Percentiles rank a stretch among this genome's conserved stretches.
phyloP scores from a whole-genome alignment of 495 filamentous ascomycete genomes.

The Penicillium subrubescens region DNA sequence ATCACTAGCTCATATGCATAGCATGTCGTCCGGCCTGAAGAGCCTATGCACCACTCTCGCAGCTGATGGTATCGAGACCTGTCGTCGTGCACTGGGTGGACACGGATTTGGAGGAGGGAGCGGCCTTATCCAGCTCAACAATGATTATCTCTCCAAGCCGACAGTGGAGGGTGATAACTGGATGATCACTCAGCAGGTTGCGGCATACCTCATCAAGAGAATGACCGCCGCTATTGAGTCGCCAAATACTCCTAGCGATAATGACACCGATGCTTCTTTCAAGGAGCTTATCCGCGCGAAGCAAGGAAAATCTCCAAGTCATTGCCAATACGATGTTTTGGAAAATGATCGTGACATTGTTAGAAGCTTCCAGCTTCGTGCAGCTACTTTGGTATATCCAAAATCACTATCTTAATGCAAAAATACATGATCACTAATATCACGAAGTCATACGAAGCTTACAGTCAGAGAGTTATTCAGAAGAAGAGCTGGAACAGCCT shows the following conservation, averaged over 20 bases:
- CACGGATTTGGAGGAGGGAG: conserved; percentile 53
- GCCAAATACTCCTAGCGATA: conserved; percentile 4
- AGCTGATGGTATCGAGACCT: conserved; percentile 53
- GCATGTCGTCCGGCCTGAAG: conserved; percentile 50
- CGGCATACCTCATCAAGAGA: conserved; percentile 50
- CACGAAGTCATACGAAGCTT: conserved; percentile 44
- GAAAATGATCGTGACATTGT: conserved; percentile 41
- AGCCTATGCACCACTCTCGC: conserved; percentile 52
- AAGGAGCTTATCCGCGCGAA: conserved; percentile 23
- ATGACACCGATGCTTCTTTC: conserved; percentile 28
- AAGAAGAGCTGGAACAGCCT: conserved; percentile 50
- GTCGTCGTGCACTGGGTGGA: conserved; percentile 50
- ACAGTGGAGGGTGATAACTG: conserved; percentile 57
- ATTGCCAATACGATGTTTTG: too few species aligned
- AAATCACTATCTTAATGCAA: too few species aligned
- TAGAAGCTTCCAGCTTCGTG: conserved; percentile 43
- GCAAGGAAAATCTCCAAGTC: too few species aligned
- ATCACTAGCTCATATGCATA: conserved; percentile 48
- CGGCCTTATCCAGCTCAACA: conserved; percentile 49
- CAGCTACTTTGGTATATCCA: conserved; percentile 32
- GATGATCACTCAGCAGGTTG: conserved; percentile 56
- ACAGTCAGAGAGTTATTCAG: conserved; percentile 43
- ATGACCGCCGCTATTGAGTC: conserved; percentile 40
- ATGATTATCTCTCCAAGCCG: conserved; percentile 51
- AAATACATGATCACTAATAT: too few species aligned